Evolutionary conservation across 202 grass and related monocot genomes (phyloP).

Genomic region (Saccharum hybrid): DNA sequence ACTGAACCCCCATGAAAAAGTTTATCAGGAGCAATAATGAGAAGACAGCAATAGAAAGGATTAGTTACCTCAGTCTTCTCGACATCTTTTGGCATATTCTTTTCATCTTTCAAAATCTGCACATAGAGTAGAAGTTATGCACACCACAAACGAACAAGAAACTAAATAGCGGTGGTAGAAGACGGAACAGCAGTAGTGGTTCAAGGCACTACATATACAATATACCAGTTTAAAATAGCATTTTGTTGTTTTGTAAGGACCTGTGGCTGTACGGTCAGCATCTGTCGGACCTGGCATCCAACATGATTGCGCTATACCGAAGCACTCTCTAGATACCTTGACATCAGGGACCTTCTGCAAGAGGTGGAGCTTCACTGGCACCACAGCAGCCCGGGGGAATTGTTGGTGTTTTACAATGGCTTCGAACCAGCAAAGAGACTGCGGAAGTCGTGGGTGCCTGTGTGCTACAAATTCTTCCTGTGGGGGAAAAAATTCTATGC

Average conservation of each 20-base stretch:
- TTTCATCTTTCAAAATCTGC: conserved; percentile 70
- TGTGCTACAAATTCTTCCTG: neutral
- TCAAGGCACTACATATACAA: neutral
- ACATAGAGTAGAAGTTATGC: conserved; percentile 29
- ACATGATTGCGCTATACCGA: neutral
- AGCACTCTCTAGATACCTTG: neutral
- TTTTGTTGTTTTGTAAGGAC: neutral
- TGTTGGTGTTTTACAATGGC: neutral
- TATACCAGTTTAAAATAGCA: neutral
- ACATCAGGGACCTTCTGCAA: neutral
- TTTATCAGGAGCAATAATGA: conserved; percentile 41
- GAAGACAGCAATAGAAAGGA: conserved; percentile 26
- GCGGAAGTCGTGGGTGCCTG: neutral
- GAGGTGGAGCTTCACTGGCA: neutral
- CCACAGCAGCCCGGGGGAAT: neutral
- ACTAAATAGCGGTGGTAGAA: neutral
- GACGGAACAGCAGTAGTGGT: neutral
- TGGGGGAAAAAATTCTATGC: neutral
- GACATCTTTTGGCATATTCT: conserved; percentile 56
- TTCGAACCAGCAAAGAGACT: neutral
- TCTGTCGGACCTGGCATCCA: neutral
- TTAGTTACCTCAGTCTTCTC: conserved; percentile 65
- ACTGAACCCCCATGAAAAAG: conserved; percentile 12
- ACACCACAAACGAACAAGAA: conserved; percentile 33
- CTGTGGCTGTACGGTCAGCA: neutral